Percentiles rank a stretch among this genome's conserved stretches.
Conservation (phyloP, 257 asterid species). For the Agastache rugosa region DNA sequence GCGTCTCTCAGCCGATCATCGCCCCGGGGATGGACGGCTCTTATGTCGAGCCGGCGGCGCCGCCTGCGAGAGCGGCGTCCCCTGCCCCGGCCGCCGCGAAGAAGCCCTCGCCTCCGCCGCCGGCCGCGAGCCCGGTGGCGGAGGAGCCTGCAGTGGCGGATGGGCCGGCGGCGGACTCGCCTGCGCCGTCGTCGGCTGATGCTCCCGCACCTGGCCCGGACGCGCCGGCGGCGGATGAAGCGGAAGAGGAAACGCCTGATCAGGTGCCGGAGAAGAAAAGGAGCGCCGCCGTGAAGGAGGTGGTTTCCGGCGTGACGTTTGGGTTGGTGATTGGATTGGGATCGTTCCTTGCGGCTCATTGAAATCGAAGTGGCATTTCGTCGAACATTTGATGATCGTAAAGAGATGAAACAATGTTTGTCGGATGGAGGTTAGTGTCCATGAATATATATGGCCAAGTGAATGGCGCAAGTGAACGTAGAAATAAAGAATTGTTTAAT, state of each 20-base stretch:
- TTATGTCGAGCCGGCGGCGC: slow-evolving; percentile 22
- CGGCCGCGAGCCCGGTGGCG: slow-evolving; percentile 36
- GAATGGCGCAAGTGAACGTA: slow-evolving; percentile 3
- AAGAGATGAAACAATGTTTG: slow-evolving; percentile 10
- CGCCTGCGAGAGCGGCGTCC: slow-evolving; percentile 47
- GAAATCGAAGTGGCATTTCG: slow-evolving; percentile 29
- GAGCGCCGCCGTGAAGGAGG: slow-evolving; percentile 31
- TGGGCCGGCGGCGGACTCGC: slow-evolving; percentile 27
- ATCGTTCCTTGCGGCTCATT: slow-evolving; percentile 32
- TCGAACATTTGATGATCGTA: slow-evolving; percentile 17
- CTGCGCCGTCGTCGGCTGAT: slow-evolving; percentile 30
- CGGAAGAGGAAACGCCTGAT: background rate
- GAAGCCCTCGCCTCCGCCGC: slow-evolving; percentile 20
- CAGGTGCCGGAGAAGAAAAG: background rate
- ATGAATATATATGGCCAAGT: background rate
- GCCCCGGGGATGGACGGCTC: slow-evolving; percentile 63
- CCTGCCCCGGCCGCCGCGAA: slow-evolving; percentile 18
- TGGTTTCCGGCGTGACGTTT: slow-evolving; percentile 29
- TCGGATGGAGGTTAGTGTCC: background rate
- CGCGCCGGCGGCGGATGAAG: slow-evolving; percentile 33
- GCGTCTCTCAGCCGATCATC: slow-evolving; percentile 50
- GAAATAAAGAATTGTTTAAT: slow-evolving; percentile 17
- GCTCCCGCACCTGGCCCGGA: slow-evolving; percentile 33
- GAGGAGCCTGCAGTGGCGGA: slow-evolving; percentile 33
- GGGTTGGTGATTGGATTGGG: slow-evolving; percentile 41